Evolutionary conservation across 2,329 filamentous ascomycete genomes (phyloP).

Genomic region (Botryotinia narcissicola): DNA sequence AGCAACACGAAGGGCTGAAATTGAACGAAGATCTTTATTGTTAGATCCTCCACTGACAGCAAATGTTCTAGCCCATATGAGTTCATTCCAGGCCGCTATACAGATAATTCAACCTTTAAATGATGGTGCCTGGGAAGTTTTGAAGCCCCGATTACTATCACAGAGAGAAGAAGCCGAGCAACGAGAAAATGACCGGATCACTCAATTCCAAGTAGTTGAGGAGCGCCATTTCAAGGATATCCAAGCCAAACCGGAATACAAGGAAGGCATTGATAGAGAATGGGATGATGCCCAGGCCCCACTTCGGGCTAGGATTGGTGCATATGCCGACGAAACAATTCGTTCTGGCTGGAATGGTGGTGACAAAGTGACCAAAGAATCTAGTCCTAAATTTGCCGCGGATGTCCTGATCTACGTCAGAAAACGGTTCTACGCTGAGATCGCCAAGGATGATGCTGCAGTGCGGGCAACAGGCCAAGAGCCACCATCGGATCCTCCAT

Average conservation of each 20-base stretch:
- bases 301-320: constrained; percentile 61
- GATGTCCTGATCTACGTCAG: constrained; percentile 68
- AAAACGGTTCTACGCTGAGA: constrained; percentile 61
- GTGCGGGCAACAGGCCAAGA: constrained; percentile 47
- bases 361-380: constrained; percentile 60
- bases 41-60: constrained; percentile 64
- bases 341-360: constrained; percentile 63
- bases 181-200: constrained; percentile 45
- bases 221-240: constrained; percentile 39
- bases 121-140: constrained; percentile 66
- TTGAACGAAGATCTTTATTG: constrained; percentile 65
- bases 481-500: constrained; percentile 48
- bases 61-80: constrained; percentile 64
- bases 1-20: constrained; percentile 62
- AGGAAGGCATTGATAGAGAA: constrained; percentile 62
- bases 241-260: constrained; percentile 46
- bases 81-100: constrained; percentile 71
- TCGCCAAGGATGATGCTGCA: constrained; percentile 52
- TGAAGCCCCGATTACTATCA: constrained; percentile 64
- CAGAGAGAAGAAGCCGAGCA: constrained; percentile 65
- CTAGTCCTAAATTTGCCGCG: constrained; percentile 65
- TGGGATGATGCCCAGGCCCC: constrained; percentile 71
- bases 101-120: constrained; percentile 67
- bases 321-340: constrained; percentile 70
- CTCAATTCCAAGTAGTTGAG: constrained; percentile 40